Evolutionary conservation across 352 stramenopile species (phyloP), one percentile per base, ranked within the genome.

Genomic region (Pythium aquatile): DNA sequence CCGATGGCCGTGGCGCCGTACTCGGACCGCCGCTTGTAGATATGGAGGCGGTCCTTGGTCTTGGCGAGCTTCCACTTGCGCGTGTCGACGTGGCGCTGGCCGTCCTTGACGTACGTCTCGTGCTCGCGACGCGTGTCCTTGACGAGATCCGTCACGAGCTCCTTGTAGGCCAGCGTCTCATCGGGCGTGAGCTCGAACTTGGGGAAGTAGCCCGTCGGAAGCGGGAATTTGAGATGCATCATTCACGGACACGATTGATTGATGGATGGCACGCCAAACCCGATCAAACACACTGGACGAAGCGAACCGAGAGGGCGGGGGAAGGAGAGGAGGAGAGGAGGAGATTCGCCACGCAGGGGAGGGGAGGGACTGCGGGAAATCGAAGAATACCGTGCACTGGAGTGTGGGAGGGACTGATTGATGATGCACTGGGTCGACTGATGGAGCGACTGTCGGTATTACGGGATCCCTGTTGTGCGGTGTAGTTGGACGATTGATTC

Each of bases 151-250:
- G 62, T 82, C 61, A 82, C 79, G n/a, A 83, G 71, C 26, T 69
- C 48, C 46, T 79, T 76, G 62, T 84, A 85, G 37, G 61, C 70
- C 49, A 85, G 78, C 61, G 59, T 72, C 68, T 91, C 79, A 44
- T 79, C 65, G 9, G 78, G 67, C 42, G 78, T 69, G 61, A 91
- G 75, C 58, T 91, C 79, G 61, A 91, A 88, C 68, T 79, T 81
- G 70, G 79, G 78, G 63, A 91, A 91, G 70, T 87, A 89, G n/a
- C 75, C 77, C 39, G 69, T 61, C 11, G 82, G 82, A 26, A 91
- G 61, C 20, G 82, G 82, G 73, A 91, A 91, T 42, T 80, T 81
- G 61, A 89, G 82, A 39, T 87, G 79, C 82, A 91, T 90, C 57
- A 64, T 75, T 28, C 5, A 63, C 46, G 24, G 37, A 24, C 16